A percentile compares a stretch with the other conserved stretches of the same genome.
These are phyloP conservation scores for Papiliotrema laurentii DNA, from an alignment of 1,284 basidiomycete species.

Conservation along the genomic window DNA sequence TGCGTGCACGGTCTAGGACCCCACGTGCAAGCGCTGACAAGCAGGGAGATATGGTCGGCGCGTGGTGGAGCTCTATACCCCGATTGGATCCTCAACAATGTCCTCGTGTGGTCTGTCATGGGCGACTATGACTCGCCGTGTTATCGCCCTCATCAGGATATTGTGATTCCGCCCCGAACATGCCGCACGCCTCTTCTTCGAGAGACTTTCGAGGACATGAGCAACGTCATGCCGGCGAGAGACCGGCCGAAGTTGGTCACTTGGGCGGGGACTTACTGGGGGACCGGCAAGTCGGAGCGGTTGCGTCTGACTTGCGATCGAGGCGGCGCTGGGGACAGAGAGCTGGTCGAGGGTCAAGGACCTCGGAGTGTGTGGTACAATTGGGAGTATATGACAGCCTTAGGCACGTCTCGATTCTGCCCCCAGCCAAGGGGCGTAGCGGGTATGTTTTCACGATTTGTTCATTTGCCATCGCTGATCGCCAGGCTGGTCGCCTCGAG, in stretches of 20 bases:
- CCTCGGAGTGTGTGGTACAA: conserved; percentile 32
- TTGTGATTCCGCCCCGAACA: conserved; percentile 46
- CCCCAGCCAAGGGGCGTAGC: conserved; percentile 48
- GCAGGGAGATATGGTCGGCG: conserved; percentile 44
- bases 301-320: conserved; percentile 41
- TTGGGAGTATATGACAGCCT: conserved; percentile 48
- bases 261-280: conserved; percentile 48
- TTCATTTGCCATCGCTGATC: background rate
- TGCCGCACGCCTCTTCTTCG: conserved; percentile 33
- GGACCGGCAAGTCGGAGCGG: conserved; percentile 44
- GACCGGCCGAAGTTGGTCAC: conserved; percentile 36
- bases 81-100: conserved; percentile 39
- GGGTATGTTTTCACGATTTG: conserved; percentile 20
- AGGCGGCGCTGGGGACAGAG: conserved; percentile 36
- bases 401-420: conserved; percentile 48
- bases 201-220: conserved; percentile 31
- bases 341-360: conserved; percentile 38
- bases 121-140: conserved; percentile 46
- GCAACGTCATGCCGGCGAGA: conserved; percentile 29
- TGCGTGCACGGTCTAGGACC: conserved; percentile 10
- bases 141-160: conserved; percentile 46
- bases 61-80: conserved; percentile 31
- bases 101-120: conserved; percentile 45
- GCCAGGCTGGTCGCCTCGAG: conserved; percentile 49
- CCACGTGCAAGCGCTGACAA: background rate